Conservation (phyloP, 495 filamentous ascomycete genomes). For the Hypoxylon cercidicola region DNA sequence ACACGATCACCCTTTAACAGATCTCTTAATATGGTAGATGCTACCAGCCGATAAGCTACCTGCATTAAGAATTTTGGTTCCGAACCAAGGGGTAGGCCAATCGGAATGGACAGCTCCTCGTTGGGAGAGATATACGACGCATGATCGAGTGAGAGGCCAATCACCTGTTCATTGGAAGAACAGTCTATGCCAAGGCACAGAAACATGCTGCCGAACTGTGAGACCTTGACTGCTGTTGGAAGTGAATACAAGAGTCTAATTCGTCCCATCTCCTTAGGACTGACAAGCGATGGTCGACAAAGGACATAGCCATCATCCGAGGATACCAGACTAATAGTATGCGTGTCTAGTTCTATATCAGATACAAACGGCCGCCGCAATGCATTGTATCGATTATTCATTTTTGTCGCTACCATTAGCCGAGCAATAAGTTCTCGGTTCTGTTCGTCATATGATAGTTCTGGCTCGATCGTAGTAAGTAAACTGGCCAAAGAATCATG, state of each 20-base stretch:
- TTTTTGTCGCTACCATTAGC: slow-evolving; percentile 29
- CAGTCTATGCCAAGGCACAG: slow-evolving; percentile 4
- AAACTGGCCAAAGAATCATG: background rate
- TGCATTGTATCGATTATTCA: slow-evolving; percentile 56
- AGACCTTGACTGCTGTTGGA: slow-evolving; percentile 3
- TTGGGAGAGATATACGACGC: background rate
- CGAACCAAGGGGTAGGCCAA: background rate
- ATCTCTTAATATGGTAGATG: background rate
- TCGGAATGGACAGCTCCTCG: background rate
- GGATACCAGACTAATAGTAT: background rate
- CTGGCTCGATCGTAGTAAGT: slow-evolving; percentile 8
- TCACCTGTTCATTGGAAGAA: background rate
- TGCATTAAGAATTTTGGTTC: background rate
- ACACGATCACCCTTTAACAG: background rate
- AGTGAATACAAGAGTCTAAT: slow-evolving; percentile 7
- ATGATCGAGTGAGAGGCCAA: slow-evolving; percentile 5
- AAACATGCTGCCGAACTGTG: slow-evolving; percentile 1
- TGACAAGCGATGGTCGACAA: background rate
- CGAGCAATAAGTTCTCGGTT: slow-evolving; percentile 43
- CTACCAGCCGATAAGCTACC: background rate
- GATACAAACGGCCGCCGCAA: slow-evolving; percentile 28
- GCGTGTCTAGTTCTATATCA: background rate
- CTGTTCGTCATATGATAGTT: slow-evolving; percentile 13
- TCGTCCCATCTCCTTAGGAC: background rate
- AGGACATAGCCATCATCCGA: background rate